Conservation (phyloP, 2,329 filamentous ascomycete genomes). For the Dactylella cylindrospora region DNA sequence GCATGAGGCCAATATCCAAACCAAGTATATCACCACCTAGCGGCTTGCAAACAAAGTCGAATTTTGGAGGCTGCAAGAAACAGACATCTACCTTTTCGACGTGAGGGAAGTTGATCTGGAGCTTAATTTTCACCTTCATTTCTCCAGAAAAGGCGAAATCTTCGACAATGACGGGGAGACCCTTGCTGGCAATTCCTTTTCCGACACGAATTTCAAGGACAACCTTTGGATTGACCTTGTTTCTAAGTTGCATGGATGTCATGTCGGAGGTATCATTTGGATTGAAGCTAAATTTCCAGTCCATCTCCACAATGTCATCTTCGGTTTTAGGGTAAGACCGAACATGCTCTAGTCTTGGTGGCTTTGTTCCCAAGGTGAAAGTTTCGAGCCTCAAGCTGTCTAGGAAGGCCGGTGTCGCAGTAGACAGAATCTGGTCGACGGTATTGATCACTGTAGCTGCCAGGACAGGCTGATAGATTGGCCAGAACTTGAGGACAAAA, state of each 20-base stretch:
- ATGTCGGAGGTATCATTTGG: slow-evolving; percentile 91
- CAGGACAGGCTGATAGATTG: slow-evolving; percentile 92
- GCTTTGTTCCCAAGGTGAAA: slow-evolving; percentile 91
- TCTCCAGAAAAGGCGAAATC: slow-evolving; percentile 94
- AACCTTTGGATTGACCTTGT: slow-evolving; percentile 95
- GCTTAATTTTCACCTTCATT: slow-evolving; percentile 96
- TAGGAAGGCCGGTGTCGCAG: slow-evolving; percentile 84
- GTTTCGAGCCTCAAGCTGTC: slow-evolving; percentile 92
- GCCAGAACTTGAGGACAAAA: slow-evolving; percentile 98
- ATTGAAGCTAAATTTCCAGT: slow-evolving; percentile 99
- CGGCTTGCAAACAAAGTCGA: slow-evolving; percentile 98
- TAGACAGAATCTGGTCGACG: slow-evolving; percentile 93
- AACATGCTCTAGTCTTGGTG: slow-evolving; percentile 93
- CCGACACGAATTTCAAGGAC: slow-evolving; percentile 92
- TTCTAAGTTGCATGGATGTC: slow-evolving; percentile 83
- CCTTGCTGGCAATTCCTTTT: slow-evolving; percentile 96
- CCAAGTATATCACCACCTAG: slow-evolving; percentile 92
- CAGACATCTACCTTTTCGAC: slow-evolving; percentile 93
- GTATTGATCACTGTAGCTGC: slow-evolving; percentile 89
- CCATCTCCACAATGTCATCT: slow-evolving; percentile 95
- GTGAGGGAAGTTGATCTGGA: slow-evolving; percentile 93
- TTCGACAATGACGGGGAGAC: slow-evolving; percentile 94
- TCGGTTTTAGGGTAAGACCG: slow-evolving; percentile 96
- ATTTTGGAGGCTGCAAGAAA: slow-evolving; percentile 82
- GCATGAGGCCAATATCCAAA: slow-evolving; percentile 99